phyloP scores from a whole-genome alignment of 345 rosid species.

The Citrus sinensis region DNA sequence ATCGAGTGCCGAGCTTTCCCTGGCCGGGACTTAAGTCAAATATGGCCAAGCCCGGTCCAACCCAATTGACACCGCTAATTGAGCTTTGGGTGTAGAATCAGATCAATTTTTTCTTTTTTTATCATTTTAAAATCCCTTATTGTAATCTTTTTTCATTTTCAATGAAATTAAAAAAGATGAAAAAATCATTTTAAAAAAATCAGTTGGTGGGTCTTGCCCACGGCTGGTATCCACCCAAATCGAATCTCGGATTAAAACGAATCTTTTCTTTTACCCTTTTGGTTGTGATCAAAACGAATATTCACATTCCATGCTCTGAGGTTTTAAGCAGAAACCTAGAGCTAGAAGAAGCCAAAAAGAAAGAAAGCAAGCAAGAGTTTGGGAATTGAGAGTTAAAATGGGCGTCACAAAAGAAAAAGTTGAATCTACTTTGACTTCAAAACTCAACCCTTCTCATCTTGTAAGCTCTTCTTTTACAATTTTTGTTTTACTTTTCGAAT shows the following conservation, averaged over 20 bases:
- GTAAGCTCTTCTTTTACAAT: conserved; percentile 29
- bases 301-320: not conserved
- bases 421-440: conserved; percentile 60
- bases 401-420: conserved; percentile 81
- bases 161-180: no score
- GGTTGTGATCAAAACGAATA: not conserved
- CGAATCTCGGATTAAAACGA: not conserved
- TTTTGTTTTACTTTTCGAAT: not conserved
- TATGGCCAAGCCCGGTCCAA: no score
- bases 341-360: not conserved
- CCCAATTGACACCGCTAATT: no score
- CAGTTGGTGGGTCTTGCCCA: not conserved
- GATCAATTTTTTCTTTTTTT: no score
- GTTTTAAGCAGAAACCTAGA: not conserved
- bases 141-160: no score
- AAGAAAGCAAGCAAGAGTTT: not conserved
- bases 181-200: no score
- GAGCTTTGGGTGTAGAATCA: no score
- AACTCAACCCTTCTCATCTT: conserved; percentile 68
- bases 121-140: no score
- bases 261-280: not conserved
- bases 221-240: conserved; percentile 7
- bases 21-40: no score
- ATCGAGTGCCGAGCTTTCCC: no score
- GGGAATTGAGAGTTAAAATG: conserved; percentile 28